A percentile compares a stretch with the other conserved stretches of the same genome.
phyloP scores from a whole-genome alignment of 805 yeast genomes.

The Hanseniaspora vineae region DNA sequence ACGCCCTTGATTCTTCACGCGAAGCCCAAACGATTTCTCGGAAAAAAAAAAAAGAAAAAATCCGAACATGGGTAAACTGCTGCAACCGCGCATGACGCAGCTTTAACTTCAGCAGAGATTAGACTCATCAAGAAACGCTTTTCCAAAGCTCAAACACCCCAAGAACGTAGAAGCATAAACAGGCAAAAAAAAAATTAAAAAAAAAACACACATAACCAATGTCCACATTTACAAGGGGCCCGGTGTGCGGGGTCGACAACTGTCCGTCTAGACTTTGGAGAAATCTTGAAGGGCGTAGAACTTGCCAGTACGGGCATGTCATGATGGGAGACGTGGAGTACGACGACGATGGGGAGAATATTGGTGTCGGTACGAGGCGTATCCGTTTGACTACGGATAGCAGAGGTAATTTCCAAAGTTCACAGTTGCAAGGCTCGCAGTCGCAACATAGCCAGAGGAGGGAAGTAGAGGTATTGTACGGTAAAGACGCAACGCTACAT shows the following conservation, averaged over 20 bases:
- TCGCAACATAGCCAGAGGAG: conserved; percentile 8
- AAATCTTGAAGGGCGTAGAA: conserved; percentile 58
- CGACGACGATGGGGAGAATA: conserved; percentile 52
- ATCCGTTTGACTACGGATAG: conserved; percentile 37
- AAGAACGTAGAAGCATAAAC: neutral
- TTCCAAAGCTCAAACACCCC: too few relatives aligned
- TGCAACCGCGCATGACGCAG: too few relatives aligned
- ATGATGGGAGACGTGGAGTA: conserved; percentile 66
- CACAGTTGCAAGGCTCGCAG: conserved; percentile 13
- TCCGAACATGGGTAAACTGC: too few relatives aligned
- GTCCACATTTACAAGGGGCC: conserved; percentile 52
- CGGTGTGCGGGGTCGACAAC: conserved; percentile 79
- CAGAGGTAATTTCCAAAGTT: conserved; percentile 26
- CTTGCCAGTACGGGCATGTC: conserved; percentile 88
- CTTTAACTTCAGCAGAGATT: too few relatives aligned
- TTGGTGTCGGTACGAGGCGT: conserved; percentile 27
- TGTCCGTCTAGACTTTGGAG: conserved; percentile 73
- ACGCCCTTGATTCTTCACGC: too few relatives aligned
- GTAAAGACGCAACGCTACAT: conserved; percentile 32
- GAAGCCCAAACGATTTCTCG: too few relatives aligned
- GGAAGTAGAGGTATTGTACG: conserved; percentile 25
- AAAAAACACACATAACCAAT: too few relatives aligned
- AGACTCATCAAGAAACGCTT: too few relatives aligned
- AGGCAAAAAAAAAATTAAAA: too few relatives aligned
- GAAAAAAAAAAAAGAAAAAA: too few relatives aligned